These are phyloP conservation scores for Salicornia ramosissima DNA, from an alignment of 148 eudicot species.

Conservation along the genomic window DNA sequence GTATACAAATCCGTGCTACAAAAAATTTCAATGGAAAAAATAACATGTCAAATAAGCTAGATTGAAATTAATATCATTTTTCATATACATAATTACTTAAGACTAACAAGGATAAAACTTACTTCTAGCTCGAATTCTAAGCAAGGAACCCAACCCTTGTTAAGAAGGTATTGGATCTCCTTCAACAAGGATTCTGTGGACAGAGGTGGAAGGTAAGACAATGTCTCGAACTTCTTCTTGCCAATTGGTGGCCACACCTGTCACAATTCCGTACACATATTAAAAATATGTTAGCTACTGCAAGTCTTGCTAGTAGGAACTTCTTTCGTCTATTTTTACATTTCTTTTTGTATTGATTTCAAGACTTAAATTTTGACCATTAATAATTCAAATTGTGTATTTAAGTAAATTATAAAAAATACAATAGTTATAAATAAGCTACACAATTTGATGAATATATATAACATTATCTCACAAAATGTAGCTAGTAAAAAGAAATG, in stretches of 20 bases:
- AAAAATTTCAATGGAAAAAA: background rate
- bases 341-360: too few species aligned
- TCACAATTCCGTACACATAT: too few species aligned
- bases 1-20: conserved; percentile 36
- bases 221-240: conserved; percentile 32
- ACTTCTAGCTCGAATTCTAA: conserved; percentile 48
- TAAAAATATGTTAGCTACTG: too few species aligned
- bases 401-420: too few species aligned
- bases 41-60: background rate
- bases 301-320: background rate
- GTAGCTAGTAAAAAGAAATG: too few species aligned
- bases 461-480: too few species aligned
- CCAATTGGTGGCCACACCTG: conserved; percentile 48
- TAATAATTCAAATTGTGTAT: too few species aligned
- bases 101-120: conserved; percentile 1
- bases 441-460: too few species aligned
- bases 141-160: conserved; percentile 53
- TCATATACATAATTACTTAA: too few species aligned
- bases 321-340: too few species aligned
- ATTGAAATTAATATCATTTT: background rate
- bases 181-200: conserved; percentile 12
- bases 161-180: conserved; percentile 34
- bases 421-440: too few species aligned
- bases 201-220: conserved; percentile 33
- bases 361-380: too few species aligned